phyloP scores from a whole-genome alignment of 1,139 yeast genomes.

The Hyphopichia buzzinii region DNA sequence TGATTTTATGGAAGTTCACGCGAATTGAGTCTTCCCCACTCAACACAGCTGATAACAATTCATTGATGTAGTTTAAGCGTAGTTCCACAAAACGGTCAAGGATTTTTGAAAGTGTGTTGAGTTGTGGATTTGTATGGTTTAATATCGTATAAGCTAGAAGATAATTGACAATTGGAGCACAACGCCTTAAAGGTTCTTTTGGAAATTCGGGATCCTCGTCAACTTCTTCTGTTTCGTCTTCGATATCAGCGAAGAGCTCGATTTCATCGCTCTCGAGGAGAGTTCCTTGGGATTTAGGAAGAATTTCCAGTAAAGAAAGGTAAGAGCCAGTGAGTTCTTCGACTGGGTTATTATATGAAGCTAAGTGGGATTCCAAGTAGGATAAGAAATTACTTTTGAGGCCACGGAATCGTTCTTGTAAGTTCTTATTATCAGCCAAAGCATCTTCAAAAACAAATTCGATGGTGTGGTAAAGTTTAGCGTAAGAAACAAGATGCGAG shows the following conservation, averaged over 20 bases:
- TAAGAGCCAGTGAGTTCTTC: constrained; percentile 8
- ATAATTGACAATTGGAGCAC: constrained; percentile 24
- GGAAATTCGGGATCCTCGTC: constrained; percentile 10
- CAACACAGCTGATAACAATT: constrained; percentile 11
- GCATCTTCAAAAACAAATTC: constrained; percentile 22
- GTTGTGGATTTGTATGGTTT: constrained; percentile 15
- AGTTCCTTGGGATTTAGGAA: constrained; percentile 4
- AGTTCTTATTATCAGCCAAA: constrained; percentile 15
- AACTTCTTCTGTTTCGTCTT: constrained; percentile 15
- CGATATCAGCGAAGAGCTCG: constrained; percentile 14
- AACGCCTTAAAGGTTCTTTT: neutral
- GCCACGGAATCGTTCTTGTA: constrained; percentile 16
- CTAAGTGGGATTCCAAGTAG: constrained; percentile 25
- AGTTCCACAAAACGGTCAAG: constrained; percentile 24
- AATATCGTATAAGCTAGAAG: constrained; percentile 33
- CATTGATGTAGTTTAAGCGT: constrained; percentile 20
- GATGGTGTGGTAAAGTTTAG: constrained; percentile 35
- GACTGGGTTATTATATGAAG: constrained; percentile 17
- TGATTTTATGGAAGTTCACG: constrained; percentile 26
- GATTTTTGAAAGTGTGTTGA: constrained; percentile 20
- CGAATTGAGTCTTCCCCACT: constrained; percentile 6
- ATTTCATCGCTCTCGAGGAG: constrained; percentile 9
- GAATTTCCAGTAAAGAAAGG: constrained; percentile 12
- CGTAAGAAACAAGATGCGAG: constrained; percentile 30
- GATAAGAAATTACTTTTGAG: constrained; percentile 25